phyloP scores from a whole-genome alignment of 2,329 filamentous ascomycete genomes.

The Piedraia hortae region DNA sequence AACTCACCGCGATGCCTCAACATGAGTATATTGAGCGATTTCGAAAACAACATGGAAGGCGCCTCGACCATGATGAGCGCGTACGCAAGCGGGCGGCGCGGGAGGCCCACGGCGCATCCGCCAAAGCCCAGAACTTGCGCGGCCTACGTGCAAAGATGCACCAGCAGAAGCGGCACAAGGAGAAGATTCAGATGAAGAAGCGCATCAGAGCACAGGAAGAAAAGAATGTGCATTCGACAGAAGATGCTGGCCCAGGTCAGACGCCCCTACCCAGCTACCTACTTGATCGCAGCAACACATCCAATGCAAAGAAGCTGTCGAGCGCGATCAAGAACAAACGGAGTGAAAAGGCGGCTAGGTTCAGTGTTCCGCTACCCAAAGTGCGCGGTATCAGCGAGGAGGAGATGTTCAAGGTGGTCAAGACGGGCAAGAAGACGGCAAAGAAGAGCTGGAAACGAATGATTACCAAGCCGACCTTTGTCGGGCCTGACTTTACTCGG shows the following conservation, averaged over 20 bases:
- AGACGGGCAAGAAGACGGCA: conserved; percentile 79
- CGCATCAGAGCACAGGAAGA: conserved; percentile 85
- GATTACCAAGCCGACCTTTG: conserved; percentile 54
- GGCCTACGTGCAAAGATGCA: conserved; percentile 81
- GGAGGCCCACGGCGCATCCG: conserved; percentile 64
- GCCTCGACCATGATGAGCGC: conserved; percentile 68
- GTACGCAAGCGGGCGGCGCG: conserved; percentile 63
- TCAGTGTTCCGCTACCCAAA: conserved; percentile 75
- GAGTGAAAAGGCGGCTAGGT: conserved; percentile 77
- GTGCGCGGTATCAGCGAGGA: conserved; percentile 82
- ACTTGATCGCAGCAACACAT: conserved; percentile 50
- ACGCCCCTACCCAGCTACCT: conserved; percentile 79
- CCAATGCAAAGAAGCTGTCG: conserved; percentile 45
- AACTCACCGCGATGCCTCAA: conserved; percentile 32
- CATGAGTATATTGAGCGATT: conserved; percentile 56
- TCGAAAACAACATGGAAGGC: conserved; percentile 28
- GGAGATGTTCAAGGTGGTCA: conserved; percentile 93
- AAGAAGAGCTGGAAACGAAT: conserved; percentile 59
- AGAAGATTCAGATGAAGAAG: conserved; percentile 98
- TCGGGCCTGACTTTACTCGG: conserved; percentile 70
- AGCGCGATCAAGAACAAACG: conserved; percentile 90
- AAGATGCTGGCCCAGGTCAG: conserved; percentile 47
- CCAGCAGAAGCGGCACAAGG: conserved; percentile 76
- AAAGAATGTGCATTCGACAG: conserved; percentile 70
- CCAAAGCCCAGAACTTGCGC: conserved; percentile 78